Evolutionary conservation across 345 rosid species (phyloP).

Genomic region (Lepidium aucheri): DNA sequence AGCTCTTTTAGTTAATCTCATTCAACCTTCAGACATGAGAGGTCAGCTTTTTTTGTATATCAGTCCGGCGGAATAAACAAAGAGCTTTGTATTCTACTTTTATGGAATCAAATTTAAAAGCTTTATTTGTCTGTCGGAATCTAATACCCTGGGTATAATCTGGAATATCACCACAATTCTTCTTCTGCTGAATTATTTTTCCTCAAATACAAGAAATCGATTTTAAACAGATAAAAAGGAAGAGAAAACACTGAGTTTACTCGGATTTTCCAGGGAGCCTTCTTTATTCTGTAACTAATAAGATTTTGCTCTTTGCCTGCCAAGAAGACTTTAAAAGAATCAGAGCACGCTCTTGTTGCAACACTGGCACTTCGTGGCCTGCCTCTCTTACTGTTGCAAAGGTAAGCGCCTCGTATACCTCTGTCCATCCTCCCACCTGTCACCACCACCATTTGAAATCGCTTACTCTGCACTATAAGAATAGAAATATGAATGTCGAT

Average conservation of each 20-base stretch:
- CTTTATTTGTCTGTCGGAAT: no score
- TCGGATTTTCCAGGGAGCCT: not conserved
- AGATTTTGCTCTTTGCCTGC: no score
- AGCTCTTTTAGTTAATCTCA: slow-evolving; percentile 5
- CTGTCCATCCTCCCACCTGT: slow-evolving; percentile 84
- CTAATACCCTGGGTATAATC: no score
- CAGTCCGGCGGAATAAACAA: slow-evolving; percentile 10
- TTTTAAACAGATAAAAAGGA: not conserved
- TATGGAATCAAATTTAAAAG: slow-evolving; percentile 8
- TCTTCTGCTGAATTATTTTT: not conserved
- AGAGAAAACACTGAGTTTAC: not conserved
- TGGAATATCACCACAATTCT: not conserved
- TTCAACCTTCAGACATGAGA: slow-evolving; percentile 13
- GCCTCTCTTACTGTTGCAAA: slow-evolving; percentile 51
- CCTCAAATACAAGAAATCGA: not conserved
- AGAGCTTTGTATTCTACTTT: slow-evolving; percentile 14
- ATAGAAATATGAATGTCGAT: not conserved
- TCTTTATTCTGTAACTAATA: not conserved
- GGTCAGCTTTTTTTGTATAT: not conserved
- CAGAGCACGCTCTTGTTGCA: slow-evolving; percentile 37
- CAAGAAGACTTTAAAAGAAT: slow-evolving; percentile 39
- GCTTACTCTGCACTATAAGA: not conserved
- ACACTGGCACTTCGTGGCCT: slow-evolving; percentile 44
- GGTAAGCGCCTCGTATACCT: slow-evolving; percentile 43
- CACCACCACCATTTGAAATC: not conserved